Evolutionary conservation across 2,329 filamentous ascomycete genomes (phyloP).

Genomic region (Alternaria ethzedia): DNA sequence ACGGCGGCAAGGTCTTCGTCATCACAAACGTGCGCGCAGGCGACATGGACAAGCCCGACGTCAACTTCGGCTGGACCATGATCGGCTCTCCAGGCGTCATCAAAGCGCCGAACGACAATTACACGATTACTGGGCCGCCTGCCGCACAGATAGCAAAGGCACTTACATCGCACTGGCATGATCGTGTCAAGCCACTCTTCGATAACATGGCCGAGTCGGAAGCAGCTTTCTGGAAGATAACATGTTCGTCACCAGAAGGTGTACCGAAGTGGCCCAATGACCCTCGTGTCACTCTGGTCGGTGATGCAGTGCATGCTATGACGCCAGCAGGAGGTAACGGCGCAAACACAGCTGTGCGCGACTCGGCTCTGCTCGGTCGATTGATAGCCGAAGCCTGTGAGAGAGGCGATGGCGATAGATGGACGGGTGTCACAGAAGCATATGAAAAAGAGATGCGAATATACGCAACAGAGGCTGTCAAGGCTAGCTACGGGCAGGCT

Average conservation of each 20-base stretch:
- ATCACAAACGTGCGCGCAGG: constrained; percentile 69
- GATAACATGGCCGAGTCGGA: constrained; percentile 64
- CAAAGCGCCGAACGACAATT: constrained; percentile 64
- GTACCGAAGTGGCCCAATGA: constrained; percentile 67
- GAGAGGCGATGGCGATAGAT: constrained; percentile 26
- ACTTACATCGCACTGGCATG: constrained; percentile 63
- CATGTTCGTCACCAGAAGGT: constrained; percentile 65
- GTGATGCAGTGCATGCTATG: constrained; percentile 56
- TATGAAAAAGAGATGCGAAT: constrained; percentile 49
- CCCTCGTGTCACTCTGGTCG: constrained; percentile 56
- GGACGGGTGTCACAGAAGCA: constrained; percentile 44
- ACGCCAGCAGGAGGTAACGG: constrained; percentile 55
- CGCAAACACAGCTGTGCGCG: constrained; percentile 54
- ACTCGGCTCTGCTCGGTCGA: constrained; percentile 52
- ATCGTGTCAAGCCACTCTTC: constrained; percentile 62
- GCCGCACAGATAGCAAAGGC: constrained; percentile 65
- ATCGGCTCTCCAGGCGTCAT: constrained; percentile 64
- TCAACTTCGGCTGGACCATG: constrained; percentile 71
- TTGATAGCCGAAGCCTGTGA: constrained; percentile 38
- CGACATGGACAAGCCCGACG: constrained; percentile 64
- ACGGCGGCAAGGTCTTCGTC: constrained; percentile 57
- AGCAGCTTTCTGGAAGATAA: constrained; percentile 72
- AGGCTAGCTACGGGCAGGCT: constrained; percentile 57
- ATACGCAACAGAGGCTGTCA: constrained; percentile 52
- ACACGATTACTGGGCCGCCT: constrained; percentile 61